A percentile compares a stretch with the other conserved stretches of the same genome.
Evolutionary conservation across 371 early-diverging fungal species (phyloP).

Genomic region (Quaeritorhiza haematococci): DNA sequence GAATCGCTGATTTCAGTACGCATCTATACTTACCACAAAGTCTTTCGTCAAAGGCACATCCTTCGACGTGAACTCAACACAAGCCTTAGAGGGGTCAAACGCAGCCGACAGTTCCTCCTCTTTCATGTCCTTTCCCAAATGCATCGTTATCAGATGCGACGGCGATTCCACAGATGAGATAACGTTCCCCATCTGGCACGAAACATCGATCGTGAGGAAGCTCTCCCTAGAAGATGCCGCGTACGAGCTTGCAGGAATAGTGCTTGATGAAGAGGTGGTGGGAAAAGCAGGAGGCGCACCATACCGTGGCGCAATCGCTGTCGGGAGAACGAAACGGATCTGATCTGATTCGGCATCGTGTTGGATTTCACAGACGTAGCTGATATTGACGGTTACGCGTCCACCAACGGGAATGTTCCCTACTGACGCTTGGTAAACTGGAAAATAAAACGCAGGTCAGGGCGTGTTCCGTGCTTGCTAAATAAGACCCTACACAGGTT

Average conservation of each 20-base stretch:
- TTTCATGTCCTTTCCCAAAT: neutral
- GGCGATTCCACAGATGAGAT: constrained; percentile 13
- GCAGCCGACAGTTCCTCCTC: neutral
- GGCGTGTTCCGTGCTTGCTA: too few species aligned
- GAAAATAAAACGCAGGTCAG: too few species aligned
- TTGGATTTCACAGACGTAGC: constrained; percentile 35
- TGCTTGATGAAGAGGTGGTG: neutral
- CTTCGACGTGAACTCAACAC: neutral
- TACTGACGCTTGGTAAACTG: constrained; percentile 33
- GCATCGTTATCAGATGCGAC: constrained; percentile 3
- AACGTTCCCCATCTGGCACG: constrained; percentile 5
- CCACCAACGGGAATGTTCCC: constrained; percentile 26
- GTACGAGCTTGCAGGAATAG: neutral
- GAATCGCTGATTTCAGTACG: too few species aligned
- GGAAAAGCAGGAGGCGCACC: constrained; percentile 2
- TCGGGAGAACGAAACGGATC: constrained; percentile 38
- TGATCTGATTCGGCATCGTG: constrained; percentile 39
- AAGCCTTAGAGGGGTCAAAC: constrained; percentile 5
- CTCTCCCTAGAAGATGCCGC: neutral
- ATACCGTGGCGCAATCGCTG: constrained; percentile 33
- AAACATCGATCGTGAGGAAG: constrained; percentile 10
- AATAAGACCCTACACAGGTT: too few species aligned
- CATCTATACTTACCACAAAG: too few species aligned
- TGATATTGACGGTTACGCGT: constrained; percentile 29
- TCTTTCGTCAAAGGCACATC: constrained; percentile 2